Conservation (phyloP, 1,284 basidiomycete genomes). For the Taiwanofungus camphoratus region DNA sequence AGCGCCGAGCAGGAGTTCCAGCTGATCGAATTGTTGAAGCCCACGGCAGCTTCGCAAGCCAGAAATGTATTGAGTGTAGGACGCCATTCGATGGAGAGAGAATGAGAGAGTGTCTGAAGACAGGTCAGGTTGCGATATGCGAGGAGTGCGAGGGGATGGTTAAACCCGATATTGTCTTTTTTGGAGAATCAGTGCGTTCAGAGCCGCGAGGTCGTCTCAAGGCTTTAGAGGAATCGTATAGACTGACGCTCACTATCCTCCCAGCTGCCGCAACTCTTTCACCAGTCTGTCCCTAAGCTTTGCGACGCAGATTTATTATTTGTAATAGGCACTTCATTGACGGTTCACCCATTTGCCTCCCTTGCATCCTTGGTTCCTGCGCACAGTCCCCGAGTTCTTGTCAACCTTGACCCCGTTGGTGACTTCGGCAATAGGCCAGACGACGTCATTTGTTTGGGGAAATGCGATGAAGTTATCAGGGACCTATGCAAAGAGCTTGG, state of each 20-base stretch:
- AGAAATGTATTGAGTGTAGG: conserved; percentile 74
- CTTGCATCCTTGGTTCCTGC: conserved; percentile 46
- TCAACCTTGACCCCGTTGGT: conserved; percentile 66
- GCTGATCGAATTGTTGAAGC: conserved; percentile 81
- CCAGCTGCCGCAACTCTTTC: conserved; percentile 59
- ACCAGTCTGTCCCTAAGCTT: conserved; percentile 40
- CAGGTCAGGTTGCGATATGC: conserved; percentile 62
- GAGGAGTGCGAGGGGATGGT: conserved; percentile 64
- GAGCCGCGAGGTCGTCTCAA: no score
- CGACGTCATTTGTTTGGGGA: conserved; percentile 59
- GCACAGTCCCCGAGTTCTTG: conserved; percentile 59
- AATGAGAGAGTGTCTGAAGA: conserved; percentile 56
- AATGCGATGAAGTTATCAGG: conserved; percentile 61
- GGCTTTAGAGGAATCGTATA: no score
- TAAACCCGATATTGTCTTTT: conserved; percentile 95
- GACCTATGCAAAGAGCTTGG: conserved; percentile 59
- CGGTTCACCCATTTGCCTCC: conserved; percentile 72
- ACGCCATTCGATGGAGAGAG: conserved; percentile 57
- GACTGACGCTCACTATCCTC: neutral
- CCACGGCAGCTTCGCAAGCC: conserved; percentile 85
- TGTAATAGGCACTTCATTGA: conserved; percentile 89
- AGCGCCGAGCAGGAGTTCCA: conserved; percentile 79
- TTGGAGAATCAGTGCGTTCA: conserved; percentile 69
- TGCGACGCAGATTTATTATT: conserved; percentile 79
- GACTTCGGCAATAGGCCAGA: conserved; percentile 46